These are phyloP conservation scores for Rhizophagus prolifer DNA, from an alignment of 192 early-diverging fungal species.

Conservation along the genomic window DNA sequence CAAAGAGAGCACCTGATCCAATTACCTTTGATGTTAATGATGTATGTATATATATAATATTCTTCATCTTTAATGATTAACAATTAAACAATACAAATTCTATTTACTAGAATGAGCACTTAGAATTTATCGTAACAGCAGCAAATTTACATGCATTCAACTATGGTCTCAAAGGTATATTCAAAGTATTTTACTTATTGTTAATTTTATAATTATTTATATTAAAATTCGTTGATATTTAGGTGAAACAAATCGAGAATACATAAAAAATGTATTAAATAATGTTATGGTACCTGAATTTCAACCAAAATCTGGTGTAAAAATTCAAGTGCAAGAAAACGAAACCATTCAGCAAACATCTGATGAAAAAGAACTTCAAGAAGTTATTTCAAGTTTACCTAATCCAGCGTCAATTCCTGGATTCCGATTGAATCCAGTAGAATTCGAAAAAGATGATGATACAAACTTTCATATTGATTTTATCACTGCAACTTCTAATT, in stretches of 20 bases:
- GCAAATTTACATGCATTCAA: conserved; percentile 96
- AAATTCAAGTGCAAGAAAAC: conserved; percentile 93
- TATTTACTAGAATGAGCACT: conserved; percentile 56
- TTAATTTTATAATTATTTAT: conserved; percentile 10
- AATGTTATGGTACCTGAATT: conserved; percentile 78
- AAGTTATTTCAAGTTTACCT: conserved; percentile 66
- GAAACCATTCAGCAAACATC: conserved; percentile 60
- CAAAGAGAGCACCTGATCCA: conserved; percentile 89
- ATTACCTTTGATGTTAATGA: conserved; percentile 79
- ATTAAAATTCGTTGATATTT: conserved; percentile 54
- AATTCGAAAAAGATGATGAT: conserved; percentile 84
- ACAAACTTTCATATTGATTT: conserved; percentile 68
- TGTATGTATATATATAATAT: conserved; percentile 34
- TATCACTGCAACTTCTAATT: conserved; percentile 92
- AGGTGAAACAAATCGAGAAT: conserved; percentile 63
- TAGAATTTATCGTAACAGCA: conserved; percentile 88
- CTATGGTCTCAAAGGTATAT: conserved; percentile 82
- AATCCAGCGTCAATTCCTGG: conserved; percentile 76
- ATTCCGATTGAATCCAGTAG: conserved; percentile 84
- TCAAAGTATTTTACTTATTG: not conserved
- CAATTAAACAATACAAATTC: not conserved
- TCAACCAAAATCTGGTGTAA: conserved; percentile 87
- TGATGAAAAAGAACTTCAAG: conserved; percentile 63
- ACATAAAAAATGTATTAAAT: conserved; percentile 61
- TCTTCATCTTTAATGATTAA: not conserved